Percentiles rank a stretch among this genome's conserved stretches.
phyloP scores from a whole-genome alignment of 2,329 filamentous ascomycete genomes.

The Ophiocordyceps sinensis region DNA sequence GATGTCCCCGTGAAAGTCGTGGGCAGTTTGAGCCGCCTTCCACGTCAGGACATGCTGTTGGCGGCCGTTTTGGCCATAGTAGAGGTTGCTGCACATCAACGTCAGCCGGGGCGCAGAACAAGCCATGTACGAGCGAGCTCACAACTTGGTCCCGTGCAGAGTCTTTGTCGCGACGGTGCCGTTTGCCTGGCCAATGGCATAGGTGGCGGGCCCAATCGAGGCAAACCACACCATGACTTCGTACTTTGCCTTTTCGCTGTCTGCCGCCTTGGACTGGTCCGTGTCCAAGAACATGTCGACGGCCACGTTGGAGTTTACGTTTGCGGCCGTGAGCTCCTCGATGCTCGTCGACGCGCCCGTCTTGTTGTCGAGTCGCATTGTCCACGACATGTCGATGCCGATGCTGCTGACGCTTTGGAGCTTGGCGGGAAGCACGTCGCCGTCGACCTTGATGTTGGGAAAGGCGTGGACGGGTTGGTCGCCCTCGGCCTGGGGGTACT shows the following conservation, averaged over 20 bases:
- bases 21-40: conserved; percentile 20
- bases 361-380: conserved; percentile 27
- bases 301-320: conserved; percentile 39
- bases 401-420: conserved; percentile 24
- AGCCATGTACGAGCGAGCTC: conserved; percentile 6
- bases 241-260: conserved; percentile 27
- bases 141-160: conserved; percentile 28
- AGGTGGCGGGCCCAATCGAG: conserved; percentile 27
- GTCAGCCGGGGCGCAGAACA: conserved; percentile 1
- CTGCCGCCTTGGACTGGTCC: conserved; percentile 22
- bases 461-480: conserved; percentile 34
- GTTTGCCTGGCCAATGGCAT: conserved; percentile 28
- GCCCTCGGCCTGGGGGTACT: conserved; percentile 25
- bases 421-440: conserved; percentile 25
- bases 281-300: conserved; percentile 43
- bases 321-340: conserved; percentile 15
- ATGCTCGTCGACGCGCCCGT: conserved; percentile 18
- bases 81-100: conserved; percentile 21
- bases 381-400: conserved; percentile 32
- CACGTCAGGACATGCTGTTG: conserved; percentile 30
- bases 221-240: conserved; percentile 46
- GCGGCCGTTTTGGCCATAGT: conserved; percentile 22
- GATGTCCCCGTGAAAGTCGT: conserved; percentile 32
- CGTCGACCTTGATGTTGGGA: conserved; percentile 35
- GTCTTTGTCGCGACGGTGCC: conserved; percentile 18